Evolutionary conservation across 768 basidiomycete genomes (phyloP), one percentile per base, ranked within the genome.

Genomic region (Inosperma sp.): DNA sequence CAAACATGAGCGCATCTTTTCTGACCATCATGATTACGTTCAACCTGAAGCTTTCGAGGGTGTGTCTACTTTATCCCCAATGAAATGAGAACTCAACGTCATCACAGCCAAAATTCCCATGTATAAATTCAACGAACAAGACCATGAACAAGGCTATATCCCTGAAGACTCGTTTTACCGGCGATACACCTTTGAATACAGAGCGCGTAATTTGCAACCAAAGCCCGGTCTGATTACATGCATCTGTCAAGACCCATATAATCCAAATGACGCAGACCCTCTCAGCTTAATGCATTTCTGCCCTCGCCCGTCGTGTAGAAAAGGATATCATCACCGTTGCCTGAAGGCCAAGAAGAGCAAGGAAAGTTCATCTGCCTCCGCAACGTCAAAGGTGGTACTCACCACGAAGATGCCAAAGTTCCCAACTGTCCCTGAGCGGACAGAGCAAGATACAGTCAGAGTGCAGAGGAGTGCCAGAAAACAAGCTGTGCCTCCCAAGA

Each of bases 201-300:
- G 54, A 5, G 51, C 58, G 0, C 65, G 60, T 6, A 39, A n/a
- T 33, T 8, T 23, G 10, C 45, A 82, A 78, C 78, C 77, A 10
- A 73, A 70, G 55, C 74, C 69, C 0, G 61, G 66, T 0, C 43
- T 58, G 0, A 40, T 45, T 10, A 68, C 73, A 0, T 84, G 82
- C 48, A 56, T 70, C 3, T 84, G 83, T 64, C 54, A 54, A 10
- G 34, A 61, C 3, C 73, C 76, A 0, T 84, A 83, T 55, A 66
- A 66, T 23, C 77, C 80, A 0, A 68, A 75, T 42, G 57, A 67
- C 34, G 19, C 59, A 33, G 40, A 61, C 21, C 49, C 58, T 2
- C 22, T 43, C 6, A 56, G 59, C 5, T 31, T 77, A 6, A 79
- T 79, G 65, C 79, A 83, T 47, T 81, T 81, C 47, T 84, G 83